Base-by-base conservation (phyloP, 768 basidiomycete species). In the Agaricus sinodeliciosus region DNA sequence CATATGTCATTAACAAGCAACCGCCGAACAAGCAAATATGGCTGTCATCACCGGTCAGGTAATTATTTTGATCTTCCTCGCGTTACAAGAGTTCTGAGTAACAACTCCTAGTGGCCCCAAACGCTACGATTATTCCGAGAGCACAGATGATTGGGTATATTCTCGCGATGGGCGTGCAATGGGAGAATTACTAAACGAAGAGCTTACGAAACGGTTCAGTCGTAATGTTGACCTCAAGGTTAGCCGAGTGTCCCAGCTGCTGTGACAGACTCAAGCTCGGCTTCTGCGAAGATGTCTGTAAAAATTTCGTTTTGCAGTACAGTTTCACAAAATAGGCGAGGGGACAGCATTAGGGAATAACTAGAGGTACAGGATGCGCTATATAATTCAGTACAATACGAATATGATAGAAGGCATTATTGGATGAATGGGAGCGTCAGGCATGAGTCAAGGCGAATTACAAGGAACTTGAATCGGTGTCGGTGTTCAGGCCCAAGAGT, bases 21-120 rank as follows among this genome's bases (percentile, higher is more conserved):
- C 94, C 94, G 9, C 94, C 94, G 5, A 96, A 96, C 65, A 92
- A 92, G 70, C 94, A 96, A 64, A 95, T 96, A 59, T 96, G 94
- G 94, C 74, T 96, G 16, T 94, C 91, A 3, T 92, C 89, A 8
- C 94, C 94, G 0, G 65, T 81, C 58, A 91, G 90, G 93, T 92
- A 58, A 36, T 72, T 64, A 34, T 35, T n/a, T 8, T 15, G 9
- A 48, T 31, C 39, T 15, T 42, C 54, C 48, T 18, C 22, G 37
- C 16, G 22, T 50, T 39, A 15, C 2, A 48, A 22, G 40, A 28
- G 11, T 40, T 55, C n/a, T 18, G 27, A 22, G 22, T 46, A 25
- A 5, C 41, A 25, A 45, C 36, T 28, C 18, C 31, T 61, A 95
- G 94, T 61, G 94, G 94, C 9, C 94, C 94, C 15, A 94, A 94